phyloP scores from a whole-genome alignment of 805 yeast genomes.

The Clavispora vitiphila region DNA sequence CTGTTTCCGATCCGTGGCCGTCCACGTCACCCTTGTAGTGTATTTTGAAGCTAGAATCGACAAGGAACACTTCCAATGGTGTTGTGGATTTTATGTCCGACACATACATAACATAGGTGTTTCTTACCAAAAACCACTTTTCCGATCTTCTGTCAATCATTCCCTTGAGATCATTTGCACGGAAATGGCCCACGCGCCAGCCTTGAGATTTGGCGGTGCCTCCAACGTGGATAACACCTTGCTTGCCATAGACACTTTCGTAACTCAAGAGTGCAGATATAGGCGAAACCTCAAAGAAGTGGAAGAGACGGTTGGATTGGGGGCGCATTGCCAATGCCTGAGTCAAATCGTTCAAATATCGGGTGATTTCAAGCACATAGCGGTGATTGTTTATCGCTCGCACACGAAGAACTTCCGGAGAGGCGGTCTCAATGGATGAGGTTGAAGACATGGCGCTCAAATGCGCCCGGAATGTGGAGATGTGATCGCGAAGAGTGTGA shows the following conservation, averaged over 20 bases:
- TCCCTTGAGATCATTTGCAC: constrained; percentile 69
- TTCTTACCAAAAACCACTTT: constrained; percentile 88
- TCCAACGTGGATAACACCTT: constrained; percentile 76
- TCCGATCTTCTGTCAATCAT: constrained; percentile 89
- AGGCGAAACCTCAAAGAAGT: constrained; percentile 86
- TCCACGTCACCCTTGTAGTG: constrained; percentile 40
- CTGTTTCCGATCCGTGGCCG: constrained; percentile 28
- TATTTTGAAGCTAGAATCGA: constrained; percentile 71
- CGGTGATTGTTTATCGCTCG: constrained; percentile 30
- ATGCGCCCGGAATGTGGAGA: constrained; percentile 26
- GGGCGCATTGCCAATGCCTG: constrained; percentile 61
- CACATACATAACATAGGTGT: constrained; percentile 79
- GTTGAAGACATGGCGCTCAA: constrained; percentile 23
- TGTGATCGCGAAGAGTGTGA: constrained; percentile 21
- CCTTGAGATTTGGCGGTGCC: constrained; percentile 87
- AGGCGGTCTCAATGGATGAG: constrained; percentile 15
- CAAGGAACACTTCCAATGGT: constrained; percentile 84
- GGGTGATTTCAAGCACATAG: constrained; percentile 48
- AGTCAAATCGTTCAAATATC: constrained; percentile 62
- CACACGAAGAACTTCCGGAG: constrained; percentile 28
- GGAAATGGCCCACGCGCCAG: constrained; percentile 91
- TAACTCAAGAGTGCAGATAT: constrained; percentile 77
- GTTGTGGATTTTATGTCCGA: constrained; percentile 82
- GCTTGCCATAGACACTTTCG: constrained; percentile 83
- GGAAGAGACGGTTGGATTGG: constrained; percentile 77